phyloP scores from a whole-genome alignment of 768 basidiomycete genomes.

The Tricholoma sp. region DNA sequence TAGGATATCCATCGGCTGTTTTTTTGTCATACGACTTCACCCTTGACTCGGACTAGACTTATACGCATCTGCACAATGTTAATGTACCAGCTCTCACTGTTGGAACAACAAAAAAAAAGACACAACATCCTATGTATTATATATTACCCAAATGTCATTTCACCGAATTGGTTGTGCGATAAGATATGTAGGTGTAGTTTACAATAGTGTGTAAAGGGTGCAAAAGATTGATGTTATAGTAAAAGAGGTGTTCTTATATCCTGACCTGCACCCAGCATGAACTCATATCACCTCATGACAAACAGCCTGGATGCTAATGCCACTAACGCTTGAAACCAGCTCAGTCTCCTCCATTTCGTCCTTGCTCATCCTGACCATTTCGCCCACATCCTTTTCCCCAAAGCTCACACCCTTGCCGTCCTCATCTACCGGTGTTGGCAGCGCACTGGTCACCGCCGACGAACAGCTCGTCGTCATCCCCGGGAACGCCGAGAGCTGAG shows the following conservation, averaged over 20 bases:
- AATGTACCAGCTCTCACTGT: too few species aligned
- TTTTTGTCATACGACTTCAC: not conserved
- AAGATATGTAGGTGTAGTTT: too few species aligned
- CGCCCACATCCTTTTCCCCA: not conserved
- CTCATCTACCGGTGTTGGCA: constrained; percentile 27
- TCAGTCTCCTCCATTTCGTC: constrained; percentile 8
- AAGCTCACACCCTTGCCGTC: not conserved
- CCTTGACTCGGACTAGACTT: not conserved
- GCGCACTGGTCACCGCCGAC: constrained; percentile 23
- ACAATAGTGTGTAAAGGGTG: not conserved
- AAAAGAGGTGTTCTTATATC: not conserved
- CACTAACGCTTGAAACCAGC: constrained; percentile 7
- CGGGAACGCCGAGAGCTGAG: constrained; percentile 20
- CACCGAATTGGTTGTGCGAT: too few species aligned
- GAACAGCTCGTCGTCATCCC: constrained; percentile 14
- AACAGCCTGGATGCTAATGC: constrained; percentile 11
- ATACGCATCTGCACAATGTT: not conserved
- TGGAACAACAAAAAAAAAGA: too few species aligned
- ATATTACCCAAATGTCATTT: too few species aligned
- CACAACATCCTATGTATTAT: too few species aligned
- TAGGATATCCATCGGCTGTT: not conserved
- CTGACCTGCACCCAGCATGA: not conserved
- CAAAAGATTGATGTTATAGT: not conserved
- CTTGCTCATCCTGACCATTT: constrained; percentile 4
- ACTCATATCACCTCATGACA: constrained; percentile 9